These are phyloP conservation scores for Castanopsis chinensis DNA, from an alignment of 306 rosid genomes.

Conservation along the genomic window DNA sequence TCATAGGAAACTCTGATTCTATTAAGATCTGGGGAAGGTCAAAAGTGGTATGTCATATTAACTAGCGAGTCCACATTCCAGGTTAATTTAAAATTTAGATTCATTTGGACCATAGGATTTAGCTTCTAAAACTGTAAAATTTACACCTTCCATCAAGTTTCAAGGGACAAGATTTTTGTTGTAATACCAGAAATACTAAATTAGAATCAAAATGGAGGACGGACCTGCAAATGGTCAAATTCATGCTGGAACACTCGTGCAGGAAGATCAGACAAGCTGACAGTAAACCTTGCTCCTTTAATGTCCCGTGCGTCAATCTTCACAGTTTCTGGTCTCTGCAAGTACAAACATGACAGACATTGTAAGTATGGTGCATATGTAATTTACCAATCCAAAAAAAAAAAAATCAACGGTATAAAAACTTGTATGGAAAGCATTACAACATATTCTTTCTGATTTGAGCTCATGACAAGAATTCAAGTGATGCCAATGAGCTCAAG, in stretches of 20 bases:
- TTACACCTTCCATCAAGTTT: not conserved
- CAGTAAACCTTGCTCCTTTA: constrained; percentile 59
- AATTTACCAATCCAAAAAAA: no score
- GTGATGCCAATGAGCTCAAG: not conserved
- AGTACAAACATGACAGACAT: constrained; percentile 14
- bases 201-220: constrained; percentile 17
- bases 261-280: constrained; percentile 74
- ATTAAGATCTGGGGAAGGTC: not conserved
- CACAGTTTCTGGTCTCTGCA: constrained; percentile 85
- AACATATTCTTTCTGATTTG: not conserved
- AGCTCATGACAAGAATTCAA: constrained; percentile 13
- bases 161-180: not conserved
- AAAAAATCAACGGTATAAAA: not conserved
- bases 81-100: not conserved
- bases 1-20: not conserved
- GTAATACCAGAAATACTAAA: not conserved
- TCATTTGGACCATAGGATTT: not conserved
- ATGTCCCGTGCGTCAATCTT: constrained; percentile 77
- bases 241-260: constrained; percentile 96
- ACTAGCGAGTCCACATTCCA: not conserved
- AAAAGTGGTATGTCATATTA: not conserved
- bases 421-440: not conserved
- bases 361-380: not conserved
- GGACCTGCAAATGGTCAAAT: constrained; percentile 87
- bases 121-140: constrained; percentile 3